Conservation (phyloP, 2,329 filamentous ascomycete genomes). For the Aspergillus flavus region DNA sequence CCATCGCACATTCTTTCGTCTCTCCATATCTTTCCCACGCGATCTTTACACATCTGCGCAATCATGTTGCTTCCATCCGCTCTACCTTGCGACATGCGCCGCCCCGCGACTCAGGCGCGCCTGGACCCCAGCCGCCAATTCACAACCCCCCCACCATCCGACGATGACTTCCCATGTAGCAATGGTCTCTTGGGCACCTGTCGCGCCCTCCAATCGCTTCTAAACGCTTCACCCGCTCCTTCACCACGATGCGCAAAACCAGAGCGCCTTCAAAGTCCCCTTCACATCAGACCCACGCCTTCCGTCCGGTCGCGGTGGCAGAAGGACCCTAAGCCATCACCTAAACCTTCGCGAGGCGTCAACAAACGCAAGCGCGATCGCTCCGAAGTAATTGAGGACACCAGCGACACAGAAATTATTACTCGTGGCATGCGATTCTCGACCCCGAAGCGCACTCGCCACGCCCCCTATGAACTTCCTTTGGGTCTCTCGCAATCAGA, state of each 20-base stretch:
- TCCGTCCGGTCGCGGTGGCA: constrained; percentile 33
- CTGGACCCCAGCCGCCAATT: constrained; percentile 40
- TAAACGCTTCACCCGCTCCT: constrained; percentile 43
- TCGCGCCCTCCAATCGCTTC: constrained; percentile 46
- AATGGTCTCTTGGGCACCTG: constrained; percentile 46
- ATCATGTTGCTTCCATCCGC: constrained; percentile 51
- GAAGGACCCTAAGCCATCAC: constrained; percentile 19
- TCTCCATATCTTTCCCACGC: not conserved
- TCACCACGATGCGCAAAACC: constrained; percentile 38
- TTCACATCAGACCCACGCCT: constrained; percentile 34
- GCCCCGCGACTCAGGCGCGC: constrained; percentile 34
- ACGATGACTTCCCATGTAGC: constrained; percentile 35
- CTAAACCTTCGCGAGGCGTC: constrained; percentile 32
- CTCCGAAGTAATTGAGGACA: constrained; percentile 28
- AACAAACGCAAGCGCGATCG: constrained; percentile 44
- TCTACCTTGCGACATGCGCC: constrained; percentile 47
- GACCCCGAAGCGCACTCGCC: constrained; percentile 50
- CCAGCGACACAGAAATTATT: constrained; percentile 19
- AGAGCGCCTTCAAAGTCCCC: constrained; percentile 44
- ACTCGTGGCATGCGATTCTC: constrained; percentile 32
- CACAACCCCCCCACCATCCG: constrained; percentile 43
- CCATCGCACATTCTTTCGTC: constrained; percentile 12
- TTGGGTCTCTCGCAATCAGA: constrained; percentile 47
- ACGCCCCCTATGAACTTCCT: constrained; percentile 47
- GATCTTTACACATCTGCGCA: constrained; percentile 10